A percentile compares a stretch with the other conserved stretches of the same genome.
Conservation (phyloP, 176 grass and related monocot species). For the Metroxylon sagu region DNA sequence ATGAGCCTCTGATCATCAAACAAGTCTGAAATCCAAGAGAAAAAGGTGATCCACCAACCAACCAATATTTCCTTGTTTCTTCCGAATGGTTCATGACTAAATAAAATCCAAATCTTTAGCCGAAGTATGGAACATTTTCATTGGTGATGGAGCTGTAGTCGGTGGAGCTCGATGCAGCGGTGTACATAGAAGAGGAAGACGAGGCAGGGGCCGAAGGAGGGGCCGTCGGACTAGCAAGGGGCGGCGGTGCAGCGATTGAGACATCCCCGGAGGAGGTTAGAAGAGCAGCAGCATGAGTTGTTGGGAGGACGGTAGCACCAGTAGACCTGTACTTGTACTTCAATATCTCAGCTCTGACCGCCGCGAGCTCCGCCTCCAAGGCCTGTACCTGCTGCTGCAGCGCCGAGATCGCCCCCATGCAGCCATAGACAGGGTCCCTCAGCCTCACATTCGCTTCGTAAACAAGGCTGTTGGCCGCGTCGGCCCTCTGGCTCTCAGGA, state of each 20-base stretch:
- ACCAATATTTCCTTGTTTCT: not conserved
- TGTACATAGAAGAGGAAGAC: slow-evolving; percentile 61
- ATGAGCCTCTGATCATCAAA: too few relatives aligned
- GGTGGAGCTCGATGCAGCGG: slow-evolving; percentile 64
- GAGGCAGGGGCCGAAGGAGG: slow-evolving; percentile 26
- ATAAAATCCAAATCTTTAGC: slow-evolving; percentile 23
- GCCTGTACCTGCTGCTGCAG: slow-evolving; percentile 85
- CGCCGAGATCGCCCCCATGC: slow-evolving; percentile 77
- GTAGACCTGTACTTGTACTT: slow-evolving; percentile 47
- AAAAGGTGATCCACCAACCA: too few relatives aligned
- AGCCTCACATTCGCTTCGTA: slow-evolving; percentile 91
- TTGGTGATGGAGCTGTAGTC: slow-evolving; percentile 86
- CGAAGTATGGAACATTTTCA: slow-evolving; percentile 71
- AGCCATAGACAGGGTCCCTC: slow-evolving; percentile 78
- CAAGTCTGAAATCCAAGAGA: too few relatives aligned
- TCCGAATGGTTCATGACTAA: slow-evolving; percentile 8
- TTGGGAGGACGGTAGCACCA: slow-evolving; percentile 27
- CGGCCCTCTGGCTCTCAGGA: slow-evolving; percentile 68
- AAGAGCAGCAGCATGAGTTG: slow-evolving; percentile 45
- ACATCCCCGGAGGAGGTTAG: slow-evolving; percentile 28
- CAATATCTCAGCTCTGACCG: slow-evolving; percentile 55
- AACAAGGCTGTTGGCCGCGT: slow-evolving; percentile 79
- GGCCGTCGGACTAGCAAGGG: not conserved
- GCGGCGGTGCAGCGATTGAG: not conserved
- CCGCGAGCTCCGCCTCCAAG: slow-evolving; percentile 59